Base-by-base conservation (phyloP, 768 basidiomycete species). In the Boletus tomentosulus region DNA sequence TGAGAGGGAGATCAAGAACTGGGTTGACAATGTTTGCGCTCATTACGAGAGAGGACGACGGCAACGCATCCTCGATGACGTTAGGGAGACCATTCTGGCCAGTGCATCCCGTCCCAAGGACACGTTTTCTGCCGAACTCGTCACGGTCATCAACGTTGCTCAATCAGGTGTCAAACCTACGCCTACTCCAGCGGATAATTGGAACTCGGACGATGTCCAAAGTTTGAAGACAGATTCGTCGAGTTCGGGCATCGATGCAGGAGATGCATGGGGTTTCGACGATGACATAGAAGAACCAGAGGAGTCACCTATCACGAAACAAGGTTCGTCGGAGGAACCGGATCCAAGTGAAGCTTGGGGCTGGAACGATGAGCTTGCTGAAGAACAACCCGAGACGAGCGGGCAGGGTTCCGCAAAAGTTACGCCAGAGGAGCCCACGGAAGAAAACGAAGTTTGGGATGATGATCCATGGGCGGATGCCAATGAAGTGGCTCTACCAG, bases 11-110 rank as follows among this genome's bases (percentile, higher is more conserved):
- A 79, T 95, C 51, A 78, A 80, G 62, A 62, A 70, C 6, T 96
- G 93, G 89, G 80, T 78, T 4, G 78, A 85, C 46, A 79, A 81
- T 4, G 76, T 90, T 11, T 78, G 81, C 16, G 71, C 76, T 3
- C 89, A 92, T 67, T 96, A 93, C 66, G 92, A 93, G 66, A 82
- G 83, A 55, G 82, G 86, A 60, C 71, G 92, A 61, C 78, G 92
- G 13, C 71, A 80, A 33, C 73, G 76, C 48, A 81, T 93, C 43
- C 75, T 92, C 6, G 84, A 88, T 39, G 69, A 70, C n/a, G 78
- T 82, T 13, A 76, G 92, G 52, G 61, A 61, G 15, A 73, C 84
- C 42, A 76, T 92, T 19, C 57, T 84, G n/a, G 57, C 59, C n/a
- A 59, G 47, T 27, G 51, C 51, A 16, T 52, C 59, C 13, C 35